These are phyloP conservation scores for Ogataea paraovalis DNA, from an alignment of 805 yeast genomes.

Conservation along the genomic window DNA sequence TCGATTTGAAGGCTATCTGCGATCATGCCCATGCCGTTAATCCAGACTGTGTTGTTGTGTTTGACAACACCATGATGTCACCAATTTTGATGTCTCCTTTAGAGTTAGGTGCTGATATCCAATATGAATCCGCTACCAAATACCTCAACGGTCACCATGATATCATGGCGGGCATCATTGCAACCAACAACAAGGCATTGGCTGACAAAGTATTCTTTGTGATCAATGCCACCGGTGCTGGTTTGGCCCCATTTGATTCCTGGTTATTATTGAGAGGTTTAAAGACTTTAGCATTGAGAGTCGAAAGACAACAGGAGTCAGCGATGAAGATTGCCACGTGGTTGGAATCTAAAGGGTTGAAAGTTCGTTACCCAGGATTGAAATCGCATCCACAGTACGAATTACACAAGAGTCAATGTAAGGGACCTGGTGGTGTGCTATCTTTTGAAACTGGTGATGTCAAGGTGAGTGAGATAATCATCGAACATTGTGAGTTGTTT, in stretches of 20 bases:
- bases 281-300: conserved; percentile 80
- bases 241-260: conserved; percentile 86
- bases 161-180: conserved; percentile 91
- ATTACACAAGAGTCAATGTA: conserved; percentile 69
- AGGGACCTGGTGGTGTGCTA: conserved; percentile 87
- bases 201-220: conserved; percentile 71
- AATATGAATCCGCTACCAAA: conserved; percentile 91
- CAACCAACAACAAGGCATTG: conserved; percentile 57
- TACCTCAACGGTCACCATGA: conserved; percentile 94
- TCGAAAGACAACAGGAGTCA: conserved; percentile 84
- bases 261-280: conserved; percentile 88
- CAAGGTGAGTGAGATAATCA: conserved; percentile 61
- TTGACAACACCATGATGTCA: conserved; percentile 97
- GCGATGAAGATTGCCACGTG: conserved; percentile 73
- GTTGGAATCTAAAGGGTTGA: conserved; percentile 62
- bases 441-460: conserved; percentile 84
- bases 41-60: conserved; percentile 71
- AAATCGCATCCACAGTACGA: conserved; percentile 77
- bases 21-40: conserved; percentile 60
- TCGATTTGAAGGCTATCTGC: conserved; percentile 69
- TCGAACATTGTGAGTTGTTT: conserved; percentile 71
- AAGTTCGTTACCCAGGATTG: conserved; percentile 84
- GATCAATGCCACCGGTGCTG: conserved; percentile 88
- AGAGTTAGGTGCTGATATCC: conserved; percentile 84
- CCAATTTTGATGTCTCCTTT: conserved; percentile 83